Conservation (phyloP, 2,329 filamentous ascomycete species). For the Bretziella fagacearum region DNA sequence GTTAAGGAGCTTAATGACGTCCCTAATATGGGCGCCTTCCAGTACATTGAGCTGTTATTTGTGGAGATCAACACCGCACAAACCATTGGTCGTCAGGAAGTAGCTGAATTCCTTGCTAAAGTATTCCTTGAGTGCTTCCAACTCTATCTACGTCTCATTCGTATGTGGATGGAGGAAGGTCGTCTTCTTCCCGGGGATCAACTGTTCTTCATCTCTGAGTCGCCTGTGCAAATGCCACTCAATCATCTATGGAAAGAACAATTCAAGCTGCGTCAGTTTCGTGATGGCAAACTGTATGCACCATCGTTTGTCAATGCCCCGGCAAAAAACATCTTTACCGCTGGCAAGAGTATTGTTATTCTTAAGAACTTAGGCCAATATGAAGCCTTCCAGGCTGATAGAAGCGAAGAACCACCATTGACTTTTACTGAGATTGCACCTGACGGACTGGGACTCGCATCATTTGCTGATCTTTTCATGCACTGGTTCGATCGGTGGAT, state of each 20-base stretch:
- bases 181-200: constrained; percentile 47
- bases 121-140: constrained; percentile 70
- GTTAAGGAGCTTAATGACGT: constrained; percentile 38
- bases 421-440: constrained; percentile 41
- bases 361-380: constrained; percentile 52
- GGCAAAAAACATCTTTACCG: constrained; percentile 58
- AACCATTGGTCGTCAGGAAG: constrained; percentile 42
- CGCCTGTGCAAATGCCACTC: constrained; percentile 37
- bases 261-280: constrained; percentile 47
- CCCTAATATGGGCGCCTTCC: constrained; percentile 39
- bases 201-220: constrained; percentile 58
- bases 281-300: constrained; percentile 44
- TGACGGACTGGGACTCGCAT: constrained; percentile 32
- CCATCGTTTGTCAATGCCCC: constrained; percentile 59
- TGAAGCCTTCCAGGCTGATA: constrained; percentile 21
- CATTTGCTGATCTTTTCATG: constrained; percentile 61
- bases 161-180: constrained; percentile 71
- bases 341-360: constrained; percentile 77
- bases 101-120: constrained; percentile 46
- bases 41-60: constrained; percentile 65
- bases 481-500: constrained; percentile 61
- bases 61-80: constrained; percentile 53
- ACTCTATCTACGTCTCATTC: constrained; percentile 65
- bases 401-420: constrained; percentile 29
- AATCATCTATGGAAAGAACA: constrained; percentile 60